Percentiles rank a stretch among this genome's conserved stretches.
Evolutionary conservation across 2,329 filamentous ascomycete genomes (phyloP).

Genomic region (Didymellaceae sp.): DNA sequence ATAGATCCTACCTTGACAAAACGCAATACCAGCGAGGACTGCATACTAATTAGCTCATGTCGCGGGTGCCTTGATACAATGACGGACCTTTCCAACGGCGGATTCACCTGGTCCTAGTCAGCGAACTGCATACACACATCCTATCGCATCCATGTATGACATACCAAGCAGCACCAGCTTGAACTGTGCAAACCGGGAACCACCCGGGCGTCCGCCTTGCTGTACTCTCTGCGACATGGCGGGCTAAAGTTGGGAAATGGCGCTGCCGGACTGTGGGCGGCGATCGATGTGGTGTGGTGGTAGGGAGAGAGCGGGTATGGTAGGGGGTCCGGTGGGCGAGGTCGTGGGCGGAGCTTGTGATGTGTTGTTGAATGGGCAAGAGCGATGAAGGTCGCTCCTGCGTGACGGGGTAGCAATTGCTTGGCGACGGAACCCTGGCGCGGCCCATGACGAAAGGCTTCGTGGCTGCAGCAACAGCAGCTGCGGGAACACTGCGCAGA

Average conservation of each 20-base stretch:
- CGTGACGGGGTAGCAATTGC: constrained; percentile 13
- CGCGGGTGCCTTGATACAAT: constrained; percentile 34
- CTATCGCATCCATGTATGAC: constrained; percentile 39
- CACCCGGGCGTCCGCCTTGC: constrained; percentile 70
- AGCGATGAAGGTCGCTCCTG: constrained; percentile 15
- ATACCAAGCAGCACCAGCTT: constrained; percentile 96
- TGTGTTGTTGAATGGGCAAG: constrained; percentile 17
- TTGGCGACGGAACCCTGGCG: constrained; percentile 10
- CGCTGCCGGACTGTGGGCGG: constrained; percentile 23
- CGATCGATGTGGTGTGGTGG: constrained; percentile 7
- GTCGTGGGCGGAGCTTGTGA: constrained; percentile 12
- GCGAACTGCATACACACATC: constrained; percentile 3
- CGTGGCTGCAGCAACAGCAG: constrained; percentile 1
- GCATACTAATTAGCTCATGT: constrained; percentile 14
- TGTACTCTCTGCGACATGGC: constrained; percentile 85
- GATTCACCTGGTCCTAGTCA: constrained; percentile 78
- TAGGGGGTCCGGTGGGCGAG: constrained; percentile 15
- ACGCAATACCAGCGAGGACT: constrained; percentile 97
- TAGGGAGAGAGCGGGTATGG: not conserved
- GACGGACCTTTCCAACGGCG: constrained; percentile 90
- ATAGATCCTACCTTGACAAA: constrained; percentile 85
- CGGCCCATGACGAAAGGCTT: constrained; percentile 26
- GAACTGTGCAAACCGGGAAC: constrained; percentile 92
- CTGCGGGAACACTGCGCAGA: not conserved
- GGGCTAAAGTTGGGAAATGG: constrained; percentile 31